Evolutionary conservation across 75 land plant species (phyloP), one percentile per base, ranked within the genome.

Genomic region (Selaginella moellendorffii): DNA sequence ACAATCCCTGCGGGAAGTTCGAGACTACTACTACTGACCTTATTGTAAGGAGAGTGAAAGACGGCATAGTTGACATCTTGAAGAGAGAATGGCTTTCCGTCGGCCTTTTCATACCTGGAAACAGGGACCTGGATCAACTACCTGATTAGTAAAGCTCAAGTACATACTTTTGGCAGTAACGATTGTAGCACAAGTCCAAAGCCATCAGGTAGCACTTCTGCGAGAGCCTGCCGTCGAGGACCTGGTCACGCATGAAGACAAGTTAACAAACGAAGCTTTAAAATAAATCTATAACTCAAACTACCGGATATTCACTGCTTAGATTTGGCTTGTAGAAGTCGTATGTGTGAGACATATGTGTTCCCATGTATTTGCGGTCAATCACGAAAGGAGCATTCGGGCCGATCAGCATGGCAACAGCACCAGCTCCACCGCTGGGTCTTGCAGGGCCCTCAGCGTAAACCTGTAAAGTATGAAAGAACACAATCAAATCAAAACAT

Each of bases 381-480:
- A 89, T 73, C 10, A 75, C 71, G 60, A 95, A 71, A 1, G 99
- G 96, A 69, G 99, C 99, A 78, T 89, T 72, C 51, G 99, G 96
- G 58, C 99, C 99, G 62, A 95, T 77, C 56, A 89, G 72, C 99
- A 95, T 83, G n/a, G 96, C 99, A 71, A 95, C 76, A n/a, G 99
- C 90, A 63, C 91, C 90, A 65, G 99, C 99, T 52, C 99, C 96
- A 25, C 99, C 96, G 19, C 93, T 95, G 36, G 98, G 99, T 46
- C 99, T 67, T 2, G 99, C 99, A 58, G 96, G 83, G 53, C 96
- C 96, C 71, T 95, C 99, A n/a, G 96, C 99, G 80, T 89, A 89
- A 0, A 92, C 97, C 96, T 86, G 63, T 18, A 52, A 64, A 5
- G 14, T 36, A 36, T 5, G 5, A 5, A 36, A 36, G 46, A 5